These are phyloP conservation scores for Penstemon barbatus DNA, from an alignment of 257 asterid genomes.

Conservation along the genomic window DNA sequence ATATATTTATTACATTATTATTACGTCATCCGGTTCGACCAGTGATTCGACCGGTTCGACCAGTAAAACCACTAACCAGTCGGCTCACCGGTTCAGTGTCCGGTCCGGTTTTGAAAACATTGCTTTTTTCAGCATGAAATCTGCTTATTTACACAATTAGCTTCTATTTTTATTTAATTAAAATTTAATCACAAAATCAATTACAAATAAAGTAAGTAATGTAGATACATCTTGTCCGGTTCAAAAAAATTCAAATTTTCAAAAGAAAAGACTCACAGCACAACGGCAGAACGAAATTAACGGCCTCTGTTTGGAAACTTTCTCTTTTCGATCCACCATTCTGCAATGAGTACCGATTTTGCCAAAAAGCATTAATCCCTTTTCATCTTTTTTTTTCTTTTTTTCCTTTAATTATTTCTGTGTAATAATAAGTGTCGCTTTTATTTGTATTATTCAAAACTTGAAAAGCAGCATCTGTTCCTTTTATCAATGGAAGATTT, in stretches of 20 bases:
- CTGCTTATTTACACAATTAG: no score
- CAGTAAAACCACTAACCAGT: no score
- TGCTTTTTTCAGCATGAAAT: no score
- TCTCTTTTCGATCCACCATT: constrained; percentile 27
- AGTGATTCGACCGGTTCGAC: no score
- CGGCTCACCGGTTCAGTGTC: no score
- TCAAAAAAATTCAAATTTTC: constrained; percentile 56
- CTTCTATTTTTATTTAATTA: no score
- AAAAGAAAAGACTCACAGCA: constrained; percentile 39
- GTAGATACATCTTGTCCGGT: constrained; percentile 18
- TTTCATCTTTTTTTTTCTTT: constrained; percentile 39
- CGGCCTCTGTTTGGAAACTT: constrained; percentile 43
- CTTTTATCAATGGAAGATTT: constrained; percentile 54
- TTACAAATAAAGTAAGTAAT: no score
- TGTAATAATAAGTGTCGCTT: constrained; percentile 31
- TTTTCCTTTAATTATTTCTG: constrained; percentile 25
- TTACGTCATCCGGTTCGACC: no score
- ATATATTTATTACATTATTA: no score
- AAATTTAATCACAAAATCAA: no score
- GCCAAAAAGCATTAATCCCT: constrained; percentile 38
- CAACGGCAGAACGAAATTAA: constrained; percentile 61
- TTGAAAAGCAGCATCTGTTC: constrained; percentile 22
- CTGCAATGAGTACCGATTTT: constrained; percentile 28
- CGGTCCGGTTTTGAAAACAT: no score
- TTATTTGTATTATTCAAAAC: constrained; percentile 44